Conservation (phyloP, 2,329 filamentous ascomycete genomes). For the Fusarium globosum region DNA sequence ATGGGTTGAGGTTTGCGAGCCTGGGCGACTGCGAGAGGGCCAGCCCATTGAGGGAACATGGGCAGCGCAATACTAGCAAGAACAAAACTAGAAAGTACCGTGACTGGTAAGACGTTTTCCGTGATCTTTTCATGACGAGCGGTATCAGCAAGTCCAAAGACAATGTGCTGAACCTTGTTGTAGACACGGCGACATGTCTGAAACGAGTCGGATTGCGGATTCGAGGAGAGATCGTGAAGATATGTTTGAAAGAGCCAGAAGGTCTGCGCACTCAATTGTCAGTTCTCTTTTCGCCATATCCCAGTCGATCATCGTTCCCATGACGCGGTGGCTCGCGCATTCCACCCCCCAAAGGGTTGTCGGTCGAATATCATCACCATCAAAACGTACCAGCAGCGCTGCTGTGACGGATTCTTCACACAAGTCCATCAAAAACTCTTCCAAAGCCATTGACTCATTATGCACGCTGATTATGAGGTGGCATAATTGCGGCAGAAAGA, state of each 20-base stretch:
- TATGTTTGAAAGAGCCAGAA: conserved; percentile 94
- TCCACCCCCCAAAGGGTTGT: conserved; percentile 16
- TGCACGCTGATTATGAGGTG: conserved; percentile 89
- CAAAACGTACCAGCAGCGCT: conserved; percentile 75
- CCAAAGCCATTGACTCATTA: conserved; percentile 91
- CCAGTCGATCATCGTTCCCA: conserved; percentile 4
- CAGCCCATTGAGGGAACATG: conserved; percentile 80
- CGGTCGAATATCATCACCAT: conserved; percentile 1
- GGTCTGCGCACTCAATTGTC: conserved; percentile 64
- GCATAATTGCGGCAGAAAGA: conserved; percentile 89
- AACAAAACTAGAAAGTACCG: conserved; percentile 83
- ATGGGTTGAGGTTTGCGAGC: conserved; percentile 75
- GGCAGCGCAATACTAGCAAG: conserved; percentile 81
- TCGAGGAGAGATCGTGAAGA: conserved; percentile 80
- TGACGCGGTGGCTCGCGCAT: conserved; percentile 10
- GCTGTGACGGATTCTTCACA: conserved; percentile 90
- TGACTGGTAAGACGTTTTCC: conserved; percentile 83
- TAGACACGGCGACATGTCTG: conserved; percentile 86
- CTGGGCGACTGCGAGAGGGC: conserved; percentile 83
- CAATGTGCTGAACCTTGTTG: conserved; percentile 89
- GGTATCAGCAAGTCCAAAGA: conserved; percentile 80
- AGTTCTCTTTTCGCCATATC: conserved; percentile 9
- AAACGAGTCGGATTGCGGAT: conserved; percentile 81
- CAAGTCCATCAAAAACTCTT: conserved; percentile 86
- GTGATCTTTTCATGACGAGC: conserved; percentile 79